Evolutionary conservation across 1,139 yeast genomes (phyloP).

Genomic region (Suhomyces coccinellae): DNA sequence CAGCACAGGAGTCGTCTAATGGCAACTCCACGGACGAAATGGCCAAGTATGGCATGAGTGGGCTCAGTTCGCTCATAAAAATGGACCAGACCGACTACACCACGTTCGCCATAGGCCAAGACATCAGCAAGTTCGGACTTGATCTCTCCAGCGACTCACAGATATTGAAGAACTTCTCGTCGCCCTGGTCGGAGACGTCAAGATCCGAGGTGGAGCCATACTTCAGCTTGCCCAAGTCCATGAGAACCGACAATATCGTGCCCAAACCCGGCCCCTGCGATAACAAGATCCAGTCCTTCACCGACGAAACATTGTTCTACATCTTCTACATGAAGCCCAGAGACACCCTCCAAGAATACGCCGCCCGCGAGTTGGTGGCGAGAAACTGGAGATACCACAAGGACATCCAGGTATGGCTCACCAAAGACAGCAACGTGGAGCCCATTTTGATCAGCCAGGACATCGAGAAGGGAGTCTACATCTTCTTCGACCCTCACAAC

Average conservation of each 20-base stretch:
- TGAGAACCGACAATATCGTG: slow-evolving; percentile 45
- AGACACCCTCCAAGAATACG: slow-evolving; percentile 89
- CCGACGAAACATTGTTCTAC: slow-evolving; percentile 91
- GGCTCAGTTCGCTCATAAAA: slow-evolving; percentile 64
- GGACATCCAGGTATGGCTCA: slow-evolving; percentile 93
- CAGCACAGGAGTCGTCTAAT: slow-evolving; percentile 5
- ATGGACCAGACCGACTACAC: slow-evolving; percentile 69
- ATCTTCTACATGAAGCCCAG: slow-evolving; percentile 93
- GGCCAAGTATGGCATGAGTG: slow-evolving; percentile 73
- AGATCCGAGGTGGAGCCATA: slow-evolving; percentile 89
- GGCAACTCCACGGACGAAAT: slow-evolving; percentile 26
- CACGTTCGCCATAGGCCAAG: slow-evolving; percentile 81
- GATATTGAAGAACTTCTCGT: slow-evolving; percentile 71
- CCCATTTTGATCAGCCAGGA: slow-evolving; percentile 83
- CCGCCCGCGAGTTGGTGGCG: slow-evolving; percentile 83
- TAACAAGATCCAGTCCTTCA: slow-evolving; percentile 69
- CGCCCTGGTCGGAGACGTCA: slow-evolving; percentile 94
- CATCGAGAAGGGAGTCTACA: slow-evolving; percentile 93
- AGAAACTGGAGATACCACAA: slow-evolving; percentile 98
- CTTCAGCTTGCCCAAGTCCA: slow-evolving; percentile 59
- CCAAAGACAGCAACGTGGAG: slow-evolving; percentile 89
- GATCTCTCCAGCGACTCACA: slow-evolving; percentile 53
- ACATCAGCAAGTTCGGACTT: slow-evolving; percentile 71
- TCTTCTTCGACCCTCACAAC: slow-evolving; percentile 91
- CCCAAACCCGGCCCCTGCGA: slow-evolving; percentile 48